Evolutionary conservation across 192 early-diverging fungal species (phyloP).

Genomic region (Gaertneriomyces semiglobifer): DNA sequence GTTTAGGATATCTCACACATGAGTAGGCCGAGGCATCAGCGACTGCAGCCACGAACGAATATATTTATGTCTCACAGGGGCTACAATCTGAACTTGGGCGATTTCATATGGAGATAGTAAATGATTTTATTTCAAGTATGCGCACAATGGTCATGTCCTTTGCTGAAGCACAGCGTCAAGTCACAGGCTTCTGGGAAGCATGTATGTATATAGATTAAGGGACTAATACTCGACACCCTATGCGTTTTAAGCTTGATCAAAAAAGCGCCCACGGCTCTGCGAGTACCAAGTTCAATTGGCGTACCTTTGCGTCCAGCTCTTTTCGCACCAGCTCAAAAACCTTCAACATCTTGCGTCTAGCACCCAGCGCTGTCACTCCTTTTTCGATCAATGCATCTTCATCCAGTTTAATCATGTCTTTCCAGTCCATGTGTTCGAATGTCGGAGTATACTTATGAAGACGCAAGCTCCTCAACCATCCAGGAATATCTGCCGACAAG

Average conservation of each 20-base stretch:
- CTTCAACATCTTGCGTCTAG: constrained; percentile 93
- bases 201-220: too few species aligned
- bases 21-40: not conserved
- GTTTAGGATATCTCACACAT: not conserved
- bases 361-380: constrained; percentile 91
- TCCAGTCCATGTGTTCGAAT: constrained; percentile 85
- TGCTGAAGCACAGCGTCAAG: not conserved
- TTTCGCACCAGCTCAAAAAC: constrained; percentile 80
- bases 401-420: constrained; percentile 77
- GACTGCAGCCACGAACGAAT: not conserved
- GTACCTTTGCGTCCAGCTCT: constrained; percentile 39
- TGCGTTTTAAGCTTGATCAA: too few species aligned
- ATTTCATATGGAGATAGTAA: not conserved
- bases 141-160: not conserved
- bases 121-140: constrained; percentile 6
- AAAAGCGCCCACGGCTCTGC: not conserved
- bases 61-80: not conserved
- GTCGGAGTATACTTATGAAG: constrained; percentile 94
- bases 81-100: not conserved
- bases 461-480: constrained; percentile 87
- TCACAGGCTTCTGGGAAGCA: not conserved
- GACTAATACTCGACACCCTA: too few species aligned
- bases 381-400: constrained; percentile 77
- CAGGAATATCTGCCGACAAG: constrained; percentile 70
- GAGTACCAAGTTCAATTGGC: not conserved